Percentiles rank a stretch among this genome's conserved stretches.
Conservation (phyloP, 208 protist species). For the Balamuthia mandrillaris region DNA sequence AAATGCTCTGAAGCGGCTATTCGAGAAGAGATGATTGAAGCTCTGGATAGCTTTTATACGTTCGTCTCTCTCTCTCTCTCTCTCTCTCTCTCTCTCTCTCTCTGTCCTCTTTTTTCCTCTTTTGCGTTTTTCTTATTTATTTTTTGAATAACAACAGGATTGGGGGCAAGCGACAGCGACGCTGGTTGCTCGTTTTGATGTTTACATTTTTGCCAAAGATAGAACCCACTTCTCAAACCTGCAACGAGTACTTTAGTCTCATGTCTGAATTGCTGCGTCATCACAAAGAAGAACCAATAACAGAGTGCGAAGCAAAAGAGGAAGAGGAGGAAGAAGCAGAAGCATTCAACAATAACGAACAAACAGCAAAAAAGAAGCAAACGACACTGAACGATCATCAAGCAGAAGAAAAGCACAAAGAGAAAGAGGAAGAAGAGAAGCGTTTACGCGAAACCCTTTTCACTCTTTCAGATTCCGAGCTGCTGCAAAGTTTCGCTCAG, state of each 20-base stretch:
- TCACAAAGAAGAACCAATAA: not conserved
- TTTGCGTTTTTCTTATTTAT: not conserved
- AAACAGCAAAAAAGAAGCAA: too few relatives aligned
- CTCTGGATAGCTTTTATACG: not conserved
- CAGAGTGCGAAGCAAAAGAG: not conserved
- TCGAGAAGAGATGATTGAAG: not conserved
- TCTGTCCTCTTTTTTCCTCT: not conserved
- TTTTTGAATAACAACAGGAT: not conserved
- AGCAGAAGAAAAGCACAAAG: not conserved
- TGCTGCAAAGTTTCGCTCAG: not conserved
- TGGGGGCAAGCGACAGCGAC: not conserved
- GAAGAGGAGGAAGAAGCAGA: too few relatives aligned
- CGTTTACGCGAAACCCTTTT: not conserved
- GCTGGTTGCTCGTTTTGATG: not conserved
- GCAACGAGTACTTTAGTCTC: constrained; percentile 4
- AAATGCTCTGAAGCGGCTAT: not conserved
- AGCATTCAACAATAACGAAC: too few relatives aligned
- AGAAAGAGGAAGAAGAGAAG: not conserved
- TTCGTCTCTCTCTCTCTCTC: not conserved
- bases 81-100: not conserved
- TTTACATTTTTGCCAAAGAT: constrained; percentile 11
- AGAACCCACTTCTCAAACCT: not conserved
- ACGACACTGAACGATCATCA: too few relatives aligned
- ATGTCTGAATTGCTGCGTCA: not conserved
- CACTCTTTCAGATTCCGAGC: not conserved